These are phyloP conservation scores for Hymenoscyphus salicellus DNA, from an alignment of 2,329 filamentous ascomycete genomes.

Conservation along the genomic window DNA sequence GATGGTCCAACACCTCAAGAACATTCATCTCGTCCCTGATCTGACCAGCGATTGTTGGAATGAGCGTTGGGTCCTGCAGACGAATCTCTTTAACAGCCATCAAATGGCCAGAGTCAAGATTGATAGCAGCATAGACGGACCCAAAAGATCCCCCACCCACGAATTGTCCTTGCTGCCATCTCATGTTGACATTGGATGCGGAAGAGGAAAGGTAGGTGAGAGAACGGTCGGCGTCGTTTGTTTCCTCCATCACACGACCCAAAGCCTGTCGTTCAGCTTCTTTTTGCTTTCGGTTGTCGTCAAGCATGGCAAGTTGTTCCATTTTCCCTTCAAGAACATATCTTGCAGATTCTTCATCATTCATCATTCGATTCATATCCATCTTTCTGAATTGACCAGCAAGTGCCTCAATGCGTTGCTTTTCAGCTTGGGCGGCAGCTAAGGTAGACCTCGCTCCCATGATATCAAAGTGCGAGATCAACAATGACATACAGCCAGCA, in stretches of 20 bases:
- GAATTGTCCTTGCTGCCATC: constrained; percentile 99
- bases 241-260: constrained; percentile 87
- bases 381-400: constrained; percentile 72
- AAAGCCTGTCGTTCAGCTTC: constrained; percentile 83
- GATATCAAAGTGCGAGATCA: constrained; percentile 98
- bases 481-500: constrained; percentile 91
- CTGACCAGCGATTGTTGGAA: constrained; percentile 88
- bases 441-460: constrained; percentile 94
- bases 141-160: constrained; percentile 96
- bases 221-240: constrained; percentile 92
- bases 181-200: constrained; percentile 89
- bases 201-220: constrained; percentile 91
- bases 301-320: constrained; percentile 69
- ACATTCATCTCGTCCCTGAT: constrained; percentile 98
- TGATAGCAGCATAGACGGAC: constrained; percentile 95
- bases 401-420: constrained; percentile 78
- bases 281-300: constrained; percentile 73
- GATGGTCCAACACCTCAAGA: constrained; percentile 90
- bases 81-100: constrained; percentile 99
- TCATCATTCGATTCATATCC: constrained; percentile 68
- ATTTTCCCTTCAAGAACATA: constrained; percentile 75
- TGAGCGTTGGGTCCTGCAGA: constrained; percentile 91
- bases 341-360: constrained; percentile 81
- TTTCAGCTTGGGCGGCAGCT: constrained; percentile 91
- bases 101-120: constrained; percentile 88